These are phyloP conservation scores for Schoenoplectus triqueter DNA, from an alignment of 202 grass and related monocot genomes.

Conservation along the genomic window DNA sequence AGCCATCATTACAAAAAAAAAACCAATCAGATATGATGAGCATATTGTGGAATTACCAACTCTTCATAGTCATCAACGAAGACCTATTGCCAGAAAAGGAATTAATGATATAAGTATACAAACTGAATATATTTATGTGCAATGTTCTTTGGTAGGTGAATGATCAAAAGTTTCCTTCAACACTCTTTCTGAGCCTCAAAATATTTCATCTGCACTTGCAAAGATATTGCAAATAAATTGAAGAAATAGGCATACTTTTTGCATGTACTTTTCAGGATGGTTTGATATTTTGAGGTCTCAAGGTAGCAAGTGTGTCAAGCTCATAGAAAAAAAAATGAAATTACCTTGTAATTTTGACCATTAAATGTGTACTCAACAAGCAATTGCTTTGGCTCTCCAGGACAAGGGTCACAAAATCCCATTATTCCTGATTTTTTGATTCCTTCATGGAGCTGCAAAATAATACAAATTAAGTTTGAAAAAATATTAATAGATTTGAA, in stretches of 20 bases:
- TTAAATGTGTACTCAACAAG: slow-evolving; percentile 77
- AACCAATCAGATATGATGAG: slow-evolving; percentile 54
- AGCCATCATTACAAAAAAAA: slow-evolving; percentile 1
- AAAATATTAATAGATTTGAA: not conserved
- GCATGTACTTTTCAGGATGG: not conserved
- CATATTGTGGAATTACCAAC: slow-evolving; percentile 65
- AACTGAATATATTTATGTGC: slow-evolving; percentile 24
- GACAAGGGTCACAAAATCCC: slow-evolving; percentile 97
- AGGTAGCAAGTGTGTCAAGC: not conserved
- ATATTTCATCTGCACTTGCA: slow-evolving; percentile 16
- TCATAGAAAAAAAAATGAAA: slow-evolving; percentile 5
- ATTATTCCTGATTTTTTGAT: slow-evolving; percentile 99
- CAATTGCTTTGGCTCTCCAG: slow-evolving; percentile 75
- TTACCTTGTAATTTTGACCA: slow-evolving; percentile 77
- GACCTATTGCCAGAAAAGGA: slow-evolving; percentile 49
- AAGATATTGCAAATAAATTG: not conserved
- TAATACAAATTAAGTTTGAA: slow-evolving; percentile 26
- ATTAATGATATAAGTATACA: slow-evolving; percentile 40
- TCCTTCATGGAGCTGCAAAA: slow-evolving; percentile 84
- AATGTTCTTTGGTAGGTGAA: not conserved
- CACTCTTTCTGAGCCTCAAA: slow-evolving; percentile 12
- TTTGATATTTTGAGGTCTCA: slow-evolving; percentile 21
- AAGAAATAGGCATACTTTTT: not conserved
- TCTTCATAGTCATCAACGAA: slow-evolving; percentile 65
- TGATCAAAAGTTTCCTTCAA: not conserved